phyloP scores from a whole-genome alignment of 2,329 filamentous ascomycete genomes.

The Alternaria ethzedia region DNA sequence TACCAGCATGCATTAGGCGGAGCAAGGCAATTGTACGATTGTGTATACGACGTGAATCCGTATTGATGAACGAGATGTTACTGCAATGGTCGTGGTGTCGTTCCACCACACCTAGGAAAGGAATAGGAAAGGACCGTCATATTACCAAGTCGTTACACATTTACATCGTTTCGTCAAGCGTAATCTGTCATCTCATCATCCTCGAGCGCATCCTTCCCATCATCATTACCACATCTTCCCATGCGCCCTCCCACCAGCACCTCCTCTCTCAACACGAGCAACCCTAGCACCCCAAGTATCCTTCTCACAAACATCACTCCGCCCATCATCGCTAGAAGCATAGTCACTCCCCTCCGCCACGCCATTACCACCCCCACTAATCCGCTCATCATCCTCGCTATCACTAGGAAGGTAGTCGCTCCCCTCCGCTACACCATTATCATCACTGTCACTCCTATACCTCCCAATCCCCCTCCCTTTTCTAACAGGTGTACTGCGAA shows the following conservation, averaged over 20 bases:
- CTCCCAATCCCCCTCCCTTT: not conserved
- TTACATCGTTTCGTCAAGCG: not conserved
- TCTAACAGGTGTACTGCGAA: not conserved
- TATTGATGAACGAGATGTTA: not conserved
- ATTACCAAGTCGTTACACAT: not conserved
- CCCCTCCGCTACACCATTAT: conserved; percentile 5
- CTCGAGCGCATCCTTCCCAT: not conserved
- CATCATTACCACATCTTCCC: not conserved
- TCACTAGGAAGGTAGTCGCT: conserved; percentile 1
- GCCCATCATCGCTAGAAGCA: not conserved
- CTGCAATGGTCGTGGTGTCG: not conserved
- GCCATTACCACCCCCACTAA: not conserved
- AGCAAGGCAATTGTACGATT: not conserved
- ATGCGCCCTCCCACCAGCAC: not conserved
- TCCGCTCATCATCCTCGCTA: not conserved
- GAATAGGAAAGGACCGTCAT: not conserved
- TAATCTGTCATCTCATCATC: not conserved
- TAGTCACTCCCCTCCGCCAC: not conserved
- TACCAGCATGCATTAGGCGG: not conserved
- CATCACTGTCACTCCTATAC: not conserved
- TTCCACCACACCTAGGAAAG: not conserved
- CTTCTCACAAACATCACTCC: not conserved
- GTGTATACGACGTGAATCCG: not conserved
- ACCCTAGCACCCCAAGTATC: not conserved
- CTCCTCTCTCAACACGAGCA: not conserved